Evolutionary conservation across 2,329 filamentous ascomycete species (phyloP).

Genomic region (Mycosphaerelloides madeirae): DNA sequence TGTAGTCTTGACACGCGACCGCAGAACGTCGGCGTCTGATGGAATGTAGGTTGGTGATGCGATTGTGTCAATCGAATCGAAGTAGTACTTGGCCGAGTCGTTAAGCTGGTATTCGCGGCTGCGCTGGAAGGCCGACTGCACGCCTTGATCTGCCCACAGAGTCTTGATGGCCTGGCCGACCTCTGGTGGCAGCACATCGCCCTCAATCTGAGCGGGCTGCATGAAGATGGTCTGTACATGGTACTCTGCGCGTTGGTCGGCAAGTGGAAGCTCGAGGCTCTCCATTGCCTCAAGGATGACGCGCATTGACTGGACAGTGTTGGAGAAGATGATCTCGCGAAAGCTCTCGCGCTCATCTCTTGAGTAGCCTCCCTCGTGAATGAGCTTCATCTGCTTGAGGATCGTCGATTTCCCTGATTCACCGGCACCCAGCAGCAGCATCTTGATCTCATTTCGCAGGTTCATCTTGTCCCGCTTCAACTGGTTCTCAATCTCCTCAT

Average conservation of each 20-base stretch:
- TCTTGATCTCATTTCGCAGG: constrained; percentile 99
- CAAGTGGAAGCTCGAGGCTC: constrained; percentile 71
- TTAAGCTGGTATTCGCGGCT: constrained; percentile 95
- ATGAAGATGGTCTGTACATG: constrained; percentile 98
- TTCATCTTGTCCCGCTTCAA: constrained; percentile 98
- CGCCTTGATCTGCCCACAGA: constrained; percentile 86
- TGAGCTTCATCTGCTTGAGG: constrained; percentile 97
- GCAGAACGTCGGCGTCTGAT: constrained; percentile 89
- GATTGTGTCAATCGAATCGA: constrained; percentile 89
- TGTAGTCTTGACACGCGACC: constrained; percentile 94
- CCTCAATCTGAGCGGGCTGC: constrained; percentile 95
- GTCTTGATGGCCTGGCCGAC: constrained; percentile 89
- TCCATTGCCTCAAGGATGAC: constrained; percentile 67
- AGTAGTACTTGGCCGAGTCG: constrained; percentile 96
- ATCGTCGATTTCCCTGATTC: constrained; percentile 96
- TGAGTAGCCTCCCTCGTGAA: constrained; percentile 97
- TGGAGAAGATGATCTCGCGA: constrained; percentile 69
- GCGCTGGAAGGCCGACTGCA: constrained; percentile 91
- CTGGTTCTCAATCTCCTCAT: constrained; percentile 99
- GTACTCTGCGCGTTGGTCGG: constrained; percentile 90
- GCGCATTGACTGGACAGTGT: constrained; percentile 66
- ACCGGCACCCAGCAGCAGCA: constrained; percentile 97
- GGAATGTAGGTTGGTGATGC: constrained; percentile 88
- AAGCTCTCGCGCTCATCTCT: constrained; percentile 73
- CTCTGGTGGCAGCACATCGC: constrained; percentile 87